Evolutionary conservation across 2,329 filamentous ascomycete genomes (phyloP), one percentile per base, ranked within the genome.

Genomic region (Fonsecaea pedrosoi): DNA sequence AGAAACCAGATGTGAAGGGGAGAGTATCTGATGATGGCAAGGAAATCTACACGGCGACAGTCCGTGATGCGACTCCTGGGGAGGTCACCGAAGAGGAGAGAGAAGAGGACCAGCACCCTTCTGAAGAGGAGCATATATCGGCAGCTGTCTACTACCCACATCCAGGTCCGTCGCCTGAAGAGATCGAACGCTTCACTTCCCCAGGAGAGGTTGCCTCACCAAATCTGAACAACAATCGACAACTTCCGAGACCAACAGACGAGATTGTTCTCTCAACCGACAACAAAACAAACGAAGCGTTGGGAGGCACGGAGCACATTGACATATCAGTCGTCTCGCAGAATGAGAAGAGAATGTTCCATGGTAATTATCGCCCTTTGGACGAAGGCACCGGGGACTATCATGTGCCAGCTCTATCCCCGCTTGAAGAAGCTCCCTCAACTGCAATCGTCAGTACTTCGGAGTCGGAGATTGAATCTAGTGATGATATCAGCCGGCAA

Each of bases 61-160:
- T 50, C n/a, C 60, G 35, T 48, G 60, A 48, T 35, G 8, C 37
- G 3, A 34, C 50, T 10, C 35, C 54, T 21, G 7, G 37, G 9
- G 60, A 62, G 30, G 7, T 35, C 2, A 6, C 38, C 34, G 35
- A 9, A 15, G 32, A 42, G 57, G 18, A 56, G n/a, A 59, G 12
- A 25, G 53, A 55, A 40, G 55, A 38, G 54, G 53, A 32, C 38
- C 40, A 58, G 50, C 40, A 60, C 8, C 40, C 37, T 25, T 21
- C 62, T 4, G 86, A 87, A 65, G 81, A 82, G 63, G 87, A 89
- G 74, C 86, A 88, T 67, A 89, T 89, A 45, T 87, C 86, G 0
- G 89, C 86, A 34, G 87, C 87, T 12, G 79, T 87, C 38, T 89
- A 89, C 74, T 88, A 86, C 70, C 87, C 87, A 30, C 87, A 89